These are phyloP conservation scores for Scedosporium minutisporum DNA, from an alignment of 2,329 filamentous ascomycete species.

Conservation along the genomic window DNA sequence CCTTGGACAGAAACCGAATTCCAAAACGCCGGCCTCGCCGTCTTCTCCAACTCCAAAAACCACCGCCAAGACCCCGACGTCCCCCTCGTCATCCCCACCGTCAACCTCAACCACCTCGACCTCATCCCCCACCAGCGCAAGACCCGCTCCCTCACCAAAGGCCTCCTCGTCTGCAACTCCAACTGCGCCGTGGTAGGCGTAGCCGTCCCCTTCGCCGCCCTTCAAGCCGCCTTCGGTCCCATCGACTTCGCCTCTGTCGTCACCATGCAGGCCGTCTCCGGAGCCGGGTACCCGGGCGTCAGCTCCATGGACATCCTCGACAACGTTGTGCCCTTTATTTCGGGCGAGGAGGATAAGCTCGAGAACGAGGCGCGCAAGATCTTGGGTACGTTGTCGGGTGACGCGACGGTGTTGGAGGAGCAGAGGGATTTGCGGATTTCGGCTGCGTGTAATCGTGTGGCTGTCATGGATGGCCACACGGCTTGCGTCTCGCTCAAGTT, in stretches of 20 bases:
- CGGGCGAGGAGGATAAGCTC: slow-evolving; percentile 91
- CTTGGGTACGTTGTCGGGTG: slow-evolving; percentile 62
- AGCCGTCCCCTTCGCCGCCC: slow-evolving; percentile 86
- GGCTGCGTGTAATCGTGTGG: slow-evolving; percentile 84
- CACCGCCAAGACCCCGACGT: slow-evolving; percentile 84
- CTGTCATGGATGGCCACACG: slow-evolving; percentile 91
- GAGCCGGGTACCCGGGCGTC: slow-evolving; percentile 83
- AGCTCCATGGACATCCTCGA: slow-evolving; percentile 93
- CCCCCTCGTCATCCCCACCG: slow-evolving; percentile 87
- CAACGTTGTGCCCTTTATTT: slow-evolving; percentile 90
- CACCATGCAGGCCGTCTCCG: slow-evolving; percentile 89
- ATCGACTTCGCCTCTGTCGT: slow-evolving; percentile 70
- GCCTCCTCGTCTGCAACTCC: slow-evolving; percentile 94
- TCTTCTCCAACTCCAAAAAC: slow-evolving; percentile 98
- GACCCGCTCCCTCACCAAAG: slow-evolving; percentile 63
- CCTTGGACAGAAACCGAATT: slow-evolving; percentile 69
- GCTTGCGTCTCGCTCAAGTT: slow-evolving; percentile 89
- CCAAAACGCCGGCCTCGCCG: slow-evolving; percentile 73
- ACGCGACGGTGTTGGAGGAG: slow-evolving; percentile 65
- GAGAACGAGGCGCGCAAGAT: slow-evolving; percentile 95
- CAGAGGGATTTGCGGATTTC: slow-evolving; percentile 67
- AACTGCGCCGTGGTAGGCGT: slow-evolving; percentile 97
- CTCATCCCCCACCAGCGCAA: slow-evolving; percentile 82
- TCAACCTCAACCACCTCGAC: slow-evolving; percentile 80
- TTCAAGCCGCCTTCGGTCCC: slow-evolving; percentile 77